A percentile compares a stretch with the other conserved stretches of the same genome.
phyloP scores from a whole-genome alignment of 2,329 filamentous ascomycete genomes.

The Chrysoporthe deuterocubensis region DNA sequence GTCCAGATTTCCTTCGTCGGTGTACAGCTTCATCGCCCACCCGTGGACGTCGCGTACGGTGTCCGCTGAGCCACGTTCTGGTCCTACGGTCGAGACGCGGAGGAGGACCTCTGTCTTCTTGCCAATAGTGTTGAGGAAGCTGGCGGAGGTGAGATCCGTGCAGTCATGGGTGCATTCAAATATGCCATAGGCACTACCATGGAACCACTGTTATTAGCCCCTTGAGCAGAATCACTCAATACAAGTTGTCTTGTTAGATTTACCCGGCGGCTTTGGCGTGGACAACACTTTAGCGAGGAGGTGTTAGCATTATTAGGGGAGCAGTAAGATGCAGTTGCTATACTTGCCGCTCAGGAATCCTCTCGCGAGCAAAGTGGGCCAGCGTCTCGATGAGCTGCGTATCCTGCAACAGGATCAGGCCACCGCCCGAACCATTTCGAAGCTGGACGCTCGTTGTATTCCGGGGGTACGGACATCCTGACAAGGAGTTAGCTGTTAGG shows the following conservation, averaged over 20 bases:
- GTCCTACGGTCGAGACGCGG: slow-evolving; percentile 76
- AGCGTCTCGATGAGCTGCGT: slow-evolving; percentile 68
- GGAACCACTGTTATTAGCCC: no score
- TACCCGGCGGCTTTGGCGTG: slow-evolving; percentile 34
- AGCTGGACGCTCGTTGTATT: slow-evolving; percentile 25
- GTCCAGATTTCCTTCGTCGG: slow-evolving; percentile 76
- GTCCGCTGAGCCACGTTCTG: slow-evolving; percentile 74
- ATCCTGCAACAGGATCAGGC: slow-evolving; percentile 59
- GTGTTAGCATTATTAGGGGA: no score
- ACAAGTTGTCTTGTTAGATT: no score
- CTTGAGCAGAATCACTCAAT: no score
- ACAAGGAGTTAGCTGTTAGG: no score
- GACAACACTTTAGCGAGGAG: no score
- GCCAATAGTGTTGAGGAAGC: slow-evolving; percentile 22
- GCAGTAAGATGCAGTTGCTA: no score
- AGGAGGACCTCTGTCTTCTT: slow-evolving; percentile 64
- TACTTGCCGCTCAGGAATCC: slow-evolving; percentile 31
- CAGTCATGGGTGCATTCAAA: slow-evolving; percentile 34
- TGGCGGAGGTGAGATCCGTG: slow-evolving; percentile 23
- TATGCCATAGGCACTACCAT: slow-evolving; percentile 30
- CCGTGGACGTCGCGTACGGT: slow-evolving; percentile 74
- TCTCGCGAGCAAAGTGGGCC: slow-evolving; percentile 53
- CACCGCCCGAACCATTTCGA: slow-evolving; percentile 35
- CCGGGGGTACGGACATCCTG: no score
- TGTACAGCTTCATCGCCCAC: slow-evolving; percentile 77